Percentiles rank a stretch among this genome's conserved stretches.
These are phyloP conservation scores for Fraxinus xanthoxyloides DNA, from an alignment of 305 asterid genomes.

Conservation along the genomic window DNA sequence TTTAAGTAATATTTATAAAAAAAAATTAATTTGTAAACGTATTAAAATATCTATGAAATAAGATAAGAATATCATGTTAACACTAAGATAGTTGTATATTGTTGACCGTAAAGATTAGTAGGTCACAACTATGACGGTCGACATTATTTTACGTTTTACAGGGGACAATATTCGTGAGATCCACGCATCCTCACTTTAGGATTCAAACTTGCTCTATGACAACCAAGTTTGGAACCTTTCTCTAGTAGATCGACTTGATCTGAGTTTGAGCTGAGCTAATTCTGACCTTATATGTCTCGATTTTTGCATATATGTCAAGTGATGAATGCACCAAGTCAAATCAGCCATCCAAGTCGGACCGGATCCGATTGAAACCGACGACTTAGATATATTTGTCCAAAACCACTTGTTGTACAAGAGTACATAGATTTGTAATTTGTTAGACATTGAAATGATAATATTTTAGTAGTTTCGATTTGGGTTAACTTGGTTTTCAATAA, in stretches of 20 bases:
- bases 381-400: neutral
- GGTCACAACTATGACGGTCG: neutral
- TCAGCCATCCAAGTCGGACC: neutral
- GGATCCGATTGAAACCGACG: neutral
- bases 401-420: neutral
- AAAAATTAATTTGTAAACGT: neutral
- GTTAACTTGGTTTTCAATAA: slow-evolving; percentile 35
- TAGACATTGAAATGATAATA: neutral
- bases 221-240: neutral
- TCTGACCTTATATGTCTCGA: neutral
- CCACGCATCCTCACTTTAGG: neutral
- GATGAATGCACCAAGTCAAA: neutral
- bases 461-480: slow-evolving; percentile 22
- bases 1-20: neutral
- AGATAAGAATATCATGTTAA: neutral
- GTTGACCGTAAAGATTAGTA: neutral
- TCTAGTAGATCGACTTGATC: neutral
- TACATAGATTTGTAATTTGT: neutral
- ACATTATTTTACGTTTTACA: neutral
- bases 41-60: neutral
- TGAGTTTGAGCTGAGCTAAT: neutral
- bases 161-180: neutral
- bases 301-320: neutral
- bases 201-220: neutral
- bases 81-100: too few species aligned